Base-by-base conservation (phyloP, 768 basidiomycete genomes). In the Lactarius deliciosus region DNA sequence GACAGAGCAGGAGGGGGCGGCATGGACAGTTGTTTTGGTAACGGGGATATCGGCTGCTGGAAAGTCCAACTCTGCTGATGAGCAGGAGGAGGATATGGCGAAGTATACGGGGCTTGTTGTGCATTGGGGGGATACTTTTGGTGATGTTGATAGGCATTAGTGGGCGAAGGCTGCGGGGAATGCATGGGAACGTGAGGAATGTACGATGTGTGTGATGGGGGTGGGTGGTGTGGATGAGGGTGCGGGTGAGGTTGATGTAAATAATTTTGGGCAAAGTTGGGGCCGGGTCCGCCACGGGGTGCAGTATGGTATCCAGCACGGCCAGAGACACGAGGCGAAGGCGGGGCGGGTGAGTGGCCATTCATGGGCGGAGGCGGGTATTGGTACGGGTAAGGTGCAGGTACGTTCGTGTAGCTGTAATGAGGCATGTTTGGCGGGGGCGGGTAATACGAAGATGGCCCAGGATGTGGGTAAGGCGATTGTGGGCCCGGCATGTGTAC, bases 21-120 rank as follows among this genome's bases (percentile, higher is more conserved):
- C 79, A 84, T 84, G 10, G 84, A 82, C 2, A 86, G 78, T 65
- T 88, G 87, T 77, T 87, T 88, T 65, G 87, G 87, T 30, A 87
- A 71, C 2, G 86, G 85, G 0, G 87, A 88, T 30, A 85, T 74
- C 36, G 78, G 80, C 34, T 81, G 79, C 64, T 81, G 80, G 56
- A 76, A 68, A 47, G 80, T 78, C 83, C 83, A 85, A 30, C 80
- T 75, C 28, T 82, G 74, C n/a, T 73, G 76, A 30, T 61, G 56
- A 15, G 66, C 30, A 38, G 66, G 62, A 13, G 61, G 22, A 18
- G 50, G 62, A 62, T 75, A 76, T 8, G 75, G 65, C 4, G 75
- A 71, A 2, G 74, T 72, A 64, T 77, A 77, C 2, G 73, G 75
- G 4, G 73, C 69, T 32, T 73, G 74, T 4, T 70, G 73, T 20